phyloP scores from a whole-genome alignment of 2,329 filamentous ascomycete genomes.

The Xylariaceae sp. region DNA sequence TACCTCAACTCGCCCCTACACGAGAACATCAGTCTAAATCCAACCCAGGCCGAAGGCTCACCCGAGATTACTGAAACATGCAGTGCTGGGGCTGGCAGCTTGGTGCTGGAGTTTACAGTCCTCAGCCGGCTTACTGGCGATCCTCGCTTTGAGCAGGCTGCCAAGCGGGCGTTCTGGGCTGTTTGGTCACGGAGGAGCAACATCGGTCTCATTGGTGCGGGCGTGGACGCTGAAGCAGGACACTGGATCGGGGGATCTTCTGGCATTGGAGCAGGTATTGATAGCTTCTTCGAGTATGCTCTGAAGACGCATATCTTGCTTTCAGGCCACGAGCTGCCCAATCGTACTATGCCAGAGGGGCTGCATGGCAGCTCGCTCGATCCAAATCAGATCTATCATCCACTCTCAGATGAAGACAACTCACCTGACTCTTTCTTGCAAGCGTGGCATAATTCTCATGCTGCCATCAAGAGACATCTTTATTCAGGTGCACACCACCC shows the following conservation, averaged over 20 bases:
- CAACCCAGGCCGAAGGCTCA: constrained; percentile 33
- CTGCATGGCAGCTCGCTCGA: constrained; percentile 46
- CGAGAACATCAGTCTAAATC: constrained; percentile 42
- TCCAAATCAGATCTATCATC: constrained; percentile 58
- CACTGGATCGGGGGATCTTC: constrained; percentile 84
- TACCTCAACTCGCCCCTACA: constrained; percentile 83
- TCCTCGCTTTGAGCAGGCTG: constrained; percentile 79
- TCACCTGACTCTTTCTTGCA: constrained; percentile 74
- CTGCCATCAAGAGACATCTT: constrained; percentile 85
- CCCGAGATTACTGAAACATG: constrained; percentile 91
- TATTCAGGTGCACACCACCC: constrained; percentile 82
- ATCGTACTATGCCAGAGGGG: constrained; percentile 40
- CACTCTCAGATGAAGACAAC: constrained; percentile 60
- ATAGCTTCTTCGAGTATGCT: constrained; percentile 98
- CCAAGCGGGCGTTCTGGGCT: constrained; percentile 92
- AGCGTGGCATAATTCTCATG: constrained; percentile 81
- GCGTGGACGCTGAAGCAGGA: constrained; percentile 87
- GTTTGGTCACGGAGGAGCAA: constrained; percentile 87
- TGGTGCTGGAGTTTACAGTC: constrained; percentile 89
- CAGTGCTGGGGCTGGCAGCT: constrained; percentile 90
- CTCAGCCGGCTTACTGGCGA: constrained; percentile 86
- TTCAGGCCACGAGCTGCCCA: constrained; percentile 65
- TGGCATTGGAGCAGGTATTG: constrained; percentile 94
- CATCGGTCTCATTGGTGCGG: constrained; percentile 83
- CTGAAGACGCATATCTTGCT: constrained; percentile 90